phyloP scores from a whole-genome alignment of 1,284 basidiomycete species.

The Porodaedalea pini region DNA sequence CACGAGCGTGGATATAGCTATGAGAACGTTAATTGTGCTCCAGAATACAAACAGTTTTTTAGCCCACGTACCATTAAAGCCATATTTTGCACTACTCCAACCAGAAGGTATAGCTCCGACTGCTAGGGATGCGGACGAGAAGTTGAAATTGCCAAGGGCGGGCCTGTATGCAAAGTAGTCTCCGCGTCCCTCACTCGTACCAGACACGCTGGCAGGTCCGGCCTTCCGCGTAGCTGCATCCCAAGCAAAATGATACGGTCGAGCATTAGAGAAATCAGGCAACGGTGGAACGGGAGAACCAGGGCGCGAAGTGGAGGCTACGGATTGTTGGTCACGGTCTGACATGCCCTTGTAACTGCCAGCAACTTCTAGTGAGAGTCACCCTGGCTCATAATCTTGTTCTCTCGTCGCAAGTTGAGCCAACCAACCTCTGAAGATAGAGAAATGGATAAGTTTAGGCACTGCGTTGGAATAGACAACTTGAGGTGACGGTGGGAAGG shows the following conservation, averaged over 20 bases:
- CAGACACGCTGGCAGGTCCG: conserved; percentile 61
- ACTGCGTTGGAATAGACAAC: no score
- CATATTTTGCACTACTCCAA: conserved; percentile 76
- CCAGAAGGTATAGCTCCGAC: conserved; percentile 49
- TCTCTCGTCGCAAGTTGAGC: no score
- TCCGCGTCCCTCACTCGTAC: conserved; percentile 55
- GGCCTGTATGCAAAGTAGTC: conserved; percentile 49
- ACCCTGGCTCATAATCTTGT: not conserved
- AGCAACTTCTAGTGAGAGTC: not conserved
- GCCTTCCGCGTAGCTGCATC: conserved; percentile 49
- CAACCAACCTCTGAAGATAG: no score
- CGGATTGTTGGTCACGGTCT: conserved; percentile 33
- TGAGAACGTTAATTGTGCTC: not conserved
- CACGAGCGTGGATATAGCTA: conserved; percentile 73
- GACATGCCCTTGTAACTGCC: conserved; percentile 32
- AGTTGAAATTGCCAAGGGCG: conserved; percentile 41
- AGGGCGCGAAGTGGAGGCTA: conserved; percentile 39
- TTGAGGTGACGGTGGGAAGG: no score
- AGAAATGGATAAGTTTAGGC: not conserved
- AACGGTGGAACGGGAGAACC: conserved; percentile 45
- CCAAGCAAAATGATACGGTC: conserved; percentile 66
- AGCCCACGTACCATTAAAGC: conserved; percentile 63
- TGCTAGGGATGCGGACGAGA: conserved; percentile 39
- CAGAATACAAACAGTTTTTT: not conserved
- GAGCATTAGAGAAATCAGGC: conserved; percentile 41